Base-by-base conservation (phyloP, 257 asterid species). In the Buddleja alternifolia region DNA sequence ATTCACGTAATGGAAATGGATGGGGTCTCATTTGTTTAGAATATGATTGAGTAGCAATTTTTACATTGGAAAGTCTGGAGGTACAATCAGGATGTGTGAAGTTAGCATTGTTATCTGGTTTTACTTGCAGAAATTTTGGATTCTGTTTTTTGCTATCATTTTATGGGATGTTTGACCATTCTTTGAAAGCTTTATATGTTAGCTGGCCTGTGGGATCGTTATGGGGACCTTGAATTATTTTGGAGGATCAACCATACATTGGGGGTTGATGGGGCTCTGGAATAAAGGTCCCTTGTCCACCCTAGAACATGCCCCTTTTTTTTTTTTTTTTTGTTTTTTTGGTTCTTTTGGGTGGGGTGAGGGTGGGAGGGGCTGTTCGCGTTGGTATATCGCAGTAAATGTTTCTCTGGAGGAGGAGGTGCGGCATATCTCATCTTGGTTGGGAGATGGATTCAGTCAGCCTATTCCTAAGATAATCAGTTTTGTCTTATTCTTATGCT, bases 61-160 rank as follows among this genome's bases (percentile, higher is more conserved):
- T 58, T 60, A 24, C 51, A 21, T 48, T 19, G 29, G 47, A 36
- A 8, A 16, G 59, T 10, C 14, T 39, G 25, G 58, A 63, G 44
- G 57, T 8, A n/a, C 58, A 11, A 32, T 46, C 6, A 21, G 52
- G 58, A 34, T 45, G 66, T 70, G 36, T 29, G 66, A 56, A 41
- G 20, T 1, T 29, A 34, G 42, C 10, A 6, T 72, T 63, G 57
- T 12, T 40, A 40, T 63, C 8, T 37, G 3, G 3, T 0, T 10
- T 52, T 16, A 14, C 37, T 10, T 45, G 7, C 21, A 6, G 34
- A 56, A 10, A 44, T 42, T 42, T 57, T 42, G 45, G 29, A 29
- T 71, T 39, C 46, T 21, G 63, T 44, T 4, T 34, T 44, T 44
- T 36, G 60, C 63, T 46, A 1, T 48, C 57, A 0, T 39, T 39